Evolutionary conservation across 148 eudicot species (phyloP).

Genomic region (Spergularia marina): DNA sequence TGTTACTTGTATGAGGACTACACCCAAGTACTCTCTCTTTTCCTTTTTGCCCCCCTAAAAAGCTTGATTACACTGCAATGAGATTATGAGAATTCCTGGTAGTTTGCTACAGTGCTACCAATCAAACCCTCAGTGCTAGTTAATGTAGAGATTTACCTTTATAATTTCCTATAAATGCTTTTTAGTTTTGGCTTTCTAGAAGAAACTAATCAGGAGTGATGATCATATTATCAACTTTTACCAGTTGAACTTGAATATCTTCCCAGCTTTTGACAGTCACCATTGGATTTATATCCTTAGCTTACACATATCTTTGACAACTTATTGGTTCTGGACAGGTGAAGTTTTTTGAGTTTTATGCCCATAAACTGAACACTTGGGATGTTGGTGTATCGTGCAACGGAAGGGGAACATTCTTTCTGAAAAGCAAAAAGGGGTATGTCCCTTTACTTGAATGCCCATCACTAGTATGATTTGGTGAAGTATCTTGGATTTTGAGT

Average conservation of each 20-base stretch:
- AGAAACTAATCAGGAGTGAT: background rate
- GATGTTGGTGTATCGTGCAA: constrained; percentile 95
- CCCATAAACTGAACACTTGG: constrained; percentile 72
- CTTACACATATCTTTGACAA: constrained; percentile 15
- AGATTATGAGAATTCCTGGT: no score
- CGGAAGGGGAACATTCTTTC: constrained; percentile 66
- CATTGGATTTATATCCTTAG: background rate
- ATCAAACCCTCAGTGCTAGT: no score
- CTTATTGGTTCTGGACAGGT: constrained; percentile 48
- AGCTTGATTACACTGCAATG: no score
- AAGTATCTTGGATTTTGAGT: background rate
- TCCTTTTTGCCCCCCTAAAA: no score
- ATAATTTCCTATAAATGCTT: no score
- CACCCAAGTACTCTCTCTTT: no score
- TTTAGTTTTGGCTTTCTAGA: background rate
- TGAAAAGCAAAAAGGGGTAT: constrained; percentile 76
- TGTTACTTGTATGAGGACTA: no score
- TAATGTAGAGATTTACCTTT: no score
- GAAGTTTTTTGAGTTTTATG: constrained; percentile 83
- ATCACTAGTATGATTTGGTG: background rate
- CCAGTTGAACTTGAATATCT: background rate
- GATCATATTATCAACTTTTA: background rate
- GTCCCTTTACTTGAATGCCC: constrained; percentile 7
- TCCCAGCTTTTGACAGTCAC: background rate
- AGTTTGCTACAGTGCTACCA: no score